phyloP scores from a whole-genome alignment of 495 filamentous ascomycete genomes.

The Tetracladium marchalianum region DNA sequence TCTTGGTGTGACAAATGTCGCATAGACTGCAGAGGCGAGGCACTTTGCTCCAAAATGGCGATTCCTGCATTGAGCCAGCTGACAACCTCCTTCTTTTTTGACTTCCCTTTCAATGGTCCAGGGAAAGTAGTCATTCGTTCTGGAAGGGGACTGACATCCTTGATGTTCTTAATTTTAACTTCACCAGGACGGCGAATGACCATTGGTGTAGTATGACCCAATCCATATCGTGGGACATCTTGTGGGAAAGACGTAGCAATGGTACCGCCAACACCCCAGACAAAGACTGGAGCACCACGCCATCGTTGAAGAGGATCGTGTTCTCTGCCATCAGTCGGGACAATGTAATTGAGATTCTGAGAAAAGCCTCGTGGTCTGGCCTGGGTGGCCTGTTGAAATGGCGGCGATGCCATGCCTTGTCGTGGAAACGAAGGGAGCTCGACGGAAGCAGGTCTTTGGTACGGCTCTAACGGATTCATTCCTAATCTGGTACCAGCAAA shows the following conservation, averaged over 20 bases:
- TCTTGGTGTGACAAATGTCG: conserved; percentile 35
- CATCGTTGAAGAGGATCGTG: conserved; percentile 74
- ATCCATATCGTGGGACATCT: conserved; percentile 75
- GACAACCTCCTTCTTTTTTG: conserved; percentile 88
- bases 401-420: conserved; percentile 5
- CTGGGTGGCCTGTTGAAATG: conserved; percentile 14
- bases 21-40: conserved; percentile 23
- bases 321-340: conserved; percentile 71
- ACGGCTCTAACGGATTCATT: conserved; percentile 21
- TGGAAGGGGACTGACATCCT: conserved; percentile 54
- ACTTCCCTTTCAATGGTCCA: conserved; percentile 77
- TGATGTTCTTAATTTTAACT: conserved; percentile 62
- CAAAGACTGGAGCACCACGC: conserved; percentile 78
- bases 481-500: conserved; percentile 17
- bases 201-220: conserved; percentile 59
- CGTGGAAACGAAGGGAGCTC: conserved; percentile 15
- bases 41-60: conserved; percentile 53
- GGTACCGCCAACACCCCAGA: conserved; percentile 80
- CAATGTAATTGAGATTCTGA: conserved; percentile 41
- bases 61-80: conserved; percentile 74
- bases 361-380: conserved; percentile 23
- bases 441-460: conserved; percentile 28
- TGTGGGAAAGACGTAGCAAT: conserved; percentile 81
- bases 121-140: conserved; percentile 75
- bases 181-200: conserved; percentile 80